These are phyloP conservation scores for Neocatenulostroma microsporum DNA, from an alignment of 2,329 filamentous ascomycete genomes.

Conservation along the genomic window DNA sequence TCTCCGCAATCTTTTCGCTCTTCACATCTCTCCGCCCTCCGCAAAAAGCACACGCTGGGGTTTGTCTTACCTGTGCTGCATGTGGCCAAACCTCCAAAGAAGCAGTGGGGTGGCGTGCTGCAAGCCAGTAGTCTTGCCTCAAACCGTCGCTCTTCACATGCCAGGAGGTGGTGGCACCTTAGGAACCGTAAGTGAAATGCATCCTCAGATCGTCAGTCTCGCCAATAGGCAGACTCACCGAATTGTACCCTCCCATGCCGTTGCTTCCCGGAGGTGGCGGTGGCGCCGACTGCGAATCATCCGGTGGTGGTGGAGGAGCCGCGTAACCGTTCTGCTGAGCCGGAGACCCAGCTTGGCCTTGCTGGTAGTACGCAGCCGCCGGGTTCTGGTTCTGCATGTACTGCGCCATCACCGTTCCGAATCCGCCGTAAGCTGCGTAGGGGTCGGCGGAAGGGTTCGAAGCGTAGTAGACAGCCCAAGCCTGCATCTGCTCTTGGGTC, in stretches of 20 bases:
- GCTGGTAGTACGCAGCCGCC: conserved; percentile 5
- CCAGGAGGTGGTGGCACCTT: conserved; percentile 48
- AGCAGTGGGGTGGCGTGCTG: no score
- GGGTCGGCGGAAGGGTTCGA: conserved; percentile 77
- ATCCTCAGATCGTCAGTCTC: conserved; percentile 1
- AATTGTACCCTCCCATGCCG: conserved; percentile 53
- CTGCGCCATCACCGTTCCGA: conserved; percentile 12
- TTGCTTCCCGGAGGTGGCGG: conserved; percentile 51
- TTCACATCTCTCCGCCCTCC: no score
- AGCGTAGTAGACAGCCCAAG: conserved; percentile 75
- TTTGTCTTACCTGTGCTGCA: no score
- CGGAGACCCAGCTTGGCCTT: background rate
- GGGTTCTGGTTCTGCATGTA: conserved; percentile 3
- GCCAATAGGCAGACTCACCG: conserved; percentile 44
- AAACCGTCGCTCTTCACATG: no score
- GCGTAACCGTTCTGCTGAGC: conserved; percentile 13
- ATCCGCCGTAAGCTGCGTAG: conserved; percentile 86
- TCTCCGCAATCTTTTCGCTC: no score
- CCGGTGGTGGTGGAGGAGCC: conserved; percentile 34
- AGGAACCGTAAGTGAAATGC: conserved; percentile 16
- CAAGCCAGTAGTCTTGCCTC: no score
- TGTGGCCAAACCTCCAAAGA: background rate
- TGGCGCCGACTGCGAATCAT: conserved; percentile 49
- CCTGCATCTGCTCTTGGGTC: conserved; percentile 31
- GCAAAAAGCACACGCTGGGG: no score